A percentile compares a stretch with the other conserved stretches of the same genome.
Conservation (phyloP, 495 filamentous ascomycete genomes). For the Oleoguttula mirabilis region DNA sequence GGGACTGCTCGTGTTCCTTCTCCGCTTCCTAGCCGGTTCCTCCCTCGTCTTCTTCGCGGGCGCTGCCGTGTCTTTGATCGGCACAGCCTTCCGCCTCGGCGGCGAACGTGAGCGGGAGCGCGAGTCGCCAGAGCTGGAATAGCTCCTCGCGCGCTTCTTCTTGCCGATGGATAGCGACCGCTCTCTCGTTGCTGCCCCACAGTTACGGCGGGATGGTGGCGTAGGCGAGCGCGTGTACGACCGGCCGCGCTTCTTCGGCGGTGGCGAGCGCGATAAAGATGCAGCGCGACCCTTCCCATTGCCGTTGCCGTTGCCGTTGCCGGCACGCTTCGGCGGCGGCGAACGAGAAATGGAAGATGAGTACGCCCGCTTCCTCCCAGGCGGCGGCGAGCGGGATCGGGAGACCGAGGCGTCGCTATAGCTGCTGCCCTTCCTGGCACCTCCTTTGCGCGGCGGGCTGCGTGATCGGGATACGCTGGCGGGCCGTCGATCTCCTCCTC, state of each 20-base stretch:
- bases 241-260: neutral
- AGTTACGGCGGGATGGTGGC: neutral
- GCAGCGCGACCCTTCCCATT: too few species aligned
- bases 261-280: neutral
- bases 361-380: neutral
- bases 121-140: constrained; percentile 1
- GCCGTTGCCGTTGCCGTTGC: neutral
- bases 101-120: constrained; percentile 16
- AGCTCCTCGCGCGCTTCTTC: neutral
- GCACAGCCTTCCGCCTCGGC: neutral
- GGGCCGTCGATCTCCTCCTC: neutral
- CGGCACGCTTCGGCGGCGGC: neutral
- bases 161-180: too few species aligned
- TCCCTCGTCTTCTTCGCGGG: constrained; percentile 8
- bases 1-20: constrained; percentile 14
- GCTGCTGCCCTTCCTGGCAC: neutral
- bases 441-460: neutral
- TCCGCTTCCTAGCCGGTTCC: constrained; percentile 10
- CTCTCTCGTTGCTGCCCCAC: neutral
- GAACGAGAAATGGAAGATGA: neutral
- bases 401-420: neutral
- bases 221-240: neutral
- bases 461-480: constrained; percentile 1
- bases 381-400: neutral
- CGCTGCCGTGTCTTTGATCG: constrained; percentile 3